Base-by-base conservation (phyloP, 768 basidiomycete genomes). In the Xerocomus brunneocitrinus region DNA sequence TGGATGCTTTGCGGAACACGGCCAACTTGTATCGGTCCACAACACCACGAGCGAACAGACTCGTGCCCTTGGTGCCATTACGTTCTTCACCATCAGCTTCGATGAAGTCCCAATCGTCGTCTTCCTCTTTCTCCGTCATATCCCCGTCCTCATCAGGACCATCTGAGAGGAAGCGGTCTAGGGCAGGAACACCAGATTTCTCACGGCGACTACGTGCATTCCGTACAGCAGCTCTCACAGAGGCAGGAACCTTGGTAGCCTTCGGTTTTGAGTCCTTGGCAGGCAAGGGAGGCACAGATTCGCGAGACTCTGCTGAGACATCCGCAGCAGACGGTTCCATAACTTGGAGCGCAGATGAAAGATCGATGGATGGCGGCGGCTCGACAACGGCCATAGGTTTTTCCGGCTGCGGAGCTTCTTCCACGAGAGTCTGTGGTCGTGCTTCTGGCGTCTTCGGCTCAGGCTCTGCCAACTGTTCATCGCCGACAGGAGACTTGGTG, bases 31-130 rank as follows among this genome's bases (percentile, higher is more conserved):
- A 95, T 50, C 87, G 79, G 67, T 95, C 92, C 48, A 93, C 90
- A 45, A 94, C 89, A 5, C 92, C 92, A n/a, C 91, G 83, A 40
- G 92, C 87, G 64, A 93, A 94, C 36, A 94, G 77, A 64, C 86
- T 93, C 19, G 83, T 81, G 7, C 84, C 90, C 63, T 85, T 84
- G 25, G 85, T 74, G 16, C 91, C 90, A 56, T 93, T 92, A 55
- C 84, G 78, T 53, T 91, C 91, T 64, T 91, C 90, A n/a, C 82
- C 84, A 58, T 87, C 86, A 5, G 74, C 88, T 36, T 92, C 89
- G 55, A 95, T 79, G 57, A 94, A 81, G 78, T 94, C 92, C 92
- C 93, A 95, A 52, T 93, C 92, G 39, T 91, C 88, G 47, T 92
- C 91, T 50, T 85, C 83, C 19, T 71, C 70, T 48, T 52, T 72